Evolutionary conservation across 805 yeast species (phyloP), one percentile per base, ranked within the genome.

Genomic region (Kurtzmaniella cleridarum): DNA sequence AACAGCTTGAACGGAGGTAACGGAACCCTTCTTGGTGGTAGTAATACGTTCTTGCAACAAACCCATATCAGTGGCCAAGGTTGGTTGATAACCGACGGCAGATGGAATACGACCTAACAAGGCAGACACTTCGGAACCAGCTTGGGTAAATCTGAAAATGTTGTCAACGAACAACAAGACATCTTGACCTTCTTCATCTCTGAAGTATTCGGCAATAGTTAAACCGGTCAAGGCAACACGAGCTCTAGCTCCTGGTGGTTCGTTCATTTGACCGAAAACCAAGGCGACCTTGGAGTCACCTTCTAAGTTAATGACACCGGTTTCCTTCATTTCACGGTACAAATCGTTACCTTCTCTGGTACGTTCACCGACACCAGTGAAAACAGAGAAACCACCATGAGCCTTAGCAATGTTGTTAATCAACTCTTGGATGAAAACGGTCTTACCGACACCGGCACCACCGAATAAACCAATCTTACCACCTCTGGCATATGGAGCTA

Each of bases 381-480:
- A 91, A 57, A 91, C 98, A 43, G 98, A 91, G 95, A 91, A 91
- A 85, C 98, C 98, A 88, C 98, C 98, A 74, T 91, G 98, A 64
- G 98, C 98, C 81, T 91, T 93, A 70, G 98, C 98, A 66, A 91
- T 93, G 82, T 91, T 91, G 90, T 93, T 91, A 74, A 91, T 91
- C 78, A 91, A 82, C 79, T 91, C 98, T 81, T 91, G 98, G 76
- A 91, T 91, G 78, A 91, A 91, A 51, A 91, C 98, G 73, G 98
- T 91, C 77, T 91, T 91, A 78, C 98, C 98, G 86, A 91, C 98
- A 91, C 98, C 98, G 73, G 98, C 98, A 91, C 98, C 98, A 80
- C 98, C 98, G 85, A 91, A 91, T 67, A 91, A 83, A 84, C 98
- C 98, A 88, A 91, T 91, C 84, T 91, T 91, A 87, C 98, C 98